phyloP scores from a whole-genome alignment of 208 protist genomes.

The Acanthamoeba royreba region DNA sequence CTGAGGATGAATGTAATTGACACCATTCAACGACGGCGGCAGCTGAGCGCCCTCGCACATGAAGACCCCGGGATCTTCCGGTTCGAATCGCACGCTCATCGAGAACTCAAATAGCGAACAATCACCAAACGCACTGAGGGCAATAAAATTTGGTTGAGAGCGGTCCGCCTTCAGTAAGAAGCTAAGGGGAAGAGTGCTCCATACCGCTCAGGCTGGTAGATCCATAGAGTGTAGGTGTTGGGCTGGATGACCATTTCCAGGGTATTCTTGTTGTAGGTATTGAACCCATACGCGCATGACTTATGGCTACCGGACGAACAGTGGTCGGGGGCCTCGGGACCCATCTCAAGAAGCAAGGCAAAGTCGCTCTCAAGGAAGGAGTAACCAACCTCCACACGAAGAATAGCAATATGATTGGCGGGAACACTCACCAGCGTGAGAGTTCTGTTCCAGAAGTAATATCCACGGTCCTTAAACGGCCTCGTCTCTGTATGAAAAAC shows the following conservation, averaged over 20 bases:
- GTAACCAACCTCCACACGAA: conserved; percentile 24
- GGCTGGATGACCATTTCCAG: conserved; percentile 6
- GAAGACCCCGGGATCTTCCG: not conserved
- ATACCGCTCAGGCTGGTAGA: conserved; percentile 39
- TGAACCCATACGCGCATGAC: conserved; percentile 24
- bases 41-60: not conserved
- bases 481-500: not conserved
- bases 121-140: too few species aligned
- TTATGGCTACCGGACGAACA: not conserved
- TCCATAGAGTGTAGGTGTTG: conserved; percentile 34
- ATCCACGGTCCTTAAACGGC: conserved; percentile 21
- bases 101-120: conserved; percentile 44
- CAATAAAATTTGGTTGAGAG: too few species aligned
- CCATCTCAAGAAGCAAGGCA: conserved; percentile 1
- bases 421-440: not conserved
- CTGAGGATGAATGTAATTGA: conserved; percentile 10
- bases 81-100: conserved; percentile 25
- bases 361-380: conserved; percentile 42
- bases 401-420: conserved; percentile 8
- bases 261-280: conserved; percentile 39
- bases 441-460: conserved; percentile 44
- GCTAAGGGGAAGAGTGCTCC: not conserved
- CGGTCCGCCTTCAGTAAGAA: too few species aligned
- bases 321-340: not conserved
- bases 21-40: not conserved